phyloP scores from a whole-genome alignment of 768 basidiomycete species.

The Boletus rufocinnamomeus region DNA sequence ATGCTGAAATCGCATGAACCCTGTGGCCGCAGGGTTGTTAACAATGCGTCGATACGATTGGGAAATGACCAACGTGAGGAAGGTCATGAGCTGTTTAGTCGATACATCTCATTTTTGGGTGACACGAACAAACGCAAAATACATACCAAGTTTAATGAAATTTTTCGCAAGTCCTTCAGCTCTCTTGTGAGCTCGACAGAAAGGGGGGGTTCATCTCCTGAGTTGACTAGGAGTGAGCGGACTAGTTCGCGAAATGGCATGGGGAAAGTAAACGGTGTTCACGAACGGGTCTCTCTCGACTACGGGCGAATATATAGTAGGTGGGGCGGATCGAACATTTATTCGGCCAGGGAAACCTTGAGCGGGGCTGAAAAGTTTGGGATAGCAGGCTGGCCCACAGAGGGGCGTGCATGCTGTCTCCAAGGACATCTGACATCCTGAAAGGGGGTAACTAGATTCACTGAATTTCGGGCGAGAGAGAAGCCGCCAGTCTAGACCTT shows the following conservation, averaged over 20 bases:
- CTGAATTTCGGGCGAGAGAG: neutral
- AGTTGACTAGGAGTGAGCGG: neutral
- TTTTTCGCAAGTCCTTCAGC: slow-evolving; percentile 25
- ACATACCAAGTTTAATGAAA: slow-evolving; percentile 24
- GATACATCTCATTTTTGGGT: neutral
- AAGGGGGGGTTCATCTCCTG: slow-evolving; percentile 3
- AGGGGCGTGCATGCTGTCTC: neutral
- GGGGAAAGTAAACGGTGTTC: neutral
- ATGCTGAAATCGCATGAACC: slow-evolving; percentile 26
- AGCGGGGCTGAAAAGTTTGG: neutral
- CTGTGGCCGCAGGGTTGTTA: slow-evolving; percentile 15
- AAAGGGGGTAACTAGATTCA: neutral
- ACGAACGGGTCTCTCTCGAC: neutral
- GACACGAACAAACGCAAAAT: neutral
- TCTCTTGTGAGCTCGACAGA: slow-evolving; percentile 22
- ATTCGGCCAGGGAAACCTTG: neutral
- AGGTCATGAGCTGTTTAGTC: slow-evolving; percentile 27
- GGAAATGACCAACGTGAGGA: slow-evolving; percentile 26
- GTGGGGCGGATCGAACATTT: neutral
- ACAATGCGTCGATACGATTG: neutral
- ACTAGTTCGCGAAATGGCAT: slow-evolving; percentile 14
- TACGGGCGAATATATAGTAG: slow-evolving; percentile 14
- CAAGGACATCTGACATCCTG: neutral
- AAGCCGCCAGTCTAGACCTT: slow-evolving; percentile 16
- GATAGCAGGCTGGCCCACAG: neutral